Base-by-base conservation (phyloP, 306 rosid genomes). In the Luffa acutangula region DNA sequence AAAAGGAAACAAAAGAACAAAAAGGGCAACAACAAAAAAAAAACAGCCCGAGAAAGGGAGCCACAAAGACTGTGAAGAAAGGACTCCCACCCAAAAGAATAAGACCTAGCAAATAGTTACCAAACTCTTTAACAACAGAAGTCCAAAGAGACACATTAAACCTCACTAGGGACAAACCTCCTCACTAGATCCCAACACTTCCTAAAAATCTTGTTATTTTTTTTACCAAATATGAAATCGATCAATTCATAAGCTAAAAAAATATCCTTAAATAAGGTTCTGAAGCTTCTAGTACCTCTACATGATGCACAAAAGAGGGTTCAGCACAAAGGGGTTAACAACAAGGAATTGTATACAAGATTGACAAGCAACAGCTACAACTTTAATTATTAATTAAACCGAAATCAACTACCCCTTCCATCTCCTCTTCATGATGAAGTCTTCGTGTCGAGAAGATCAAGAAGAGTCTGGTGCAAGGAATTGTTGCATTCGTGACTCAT, bases 321-420 rank as follows among this genome's bases (percentile, higher is more conserved):
- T 21, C 62, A 52, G 15, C 15, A 51, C 46, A 74, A 33, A 17
- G 45, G 63, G 78, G 31, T 31, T 8, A 33, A 14, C 77, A 31
- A 12, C 6, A 31, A 72, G n/a, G 62, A 74, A 74, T 74, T 73
- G 51, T 74, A 74, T 74, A 52, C 63, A 74, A 53, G 62, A 74
- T 74, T 74, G 12, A 9, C 18, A 46, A 51, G 77, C 78, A 74
- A 17, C 17, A 34, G 46, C 33, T 33, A 74, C 45, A 74, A 17
- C 59, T 33, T 48, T 21, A 7, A 49, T 49, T 0, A 4, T 11
- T 48, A 48, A 74, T 8, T 3, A 13, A 52, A 34, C 46, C 9
- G 43, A 74, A 34, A 51, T 74, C 46, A 51, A 51, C 31, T 0
- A 14, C 39, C 43, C 59, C n/a, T 73, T 48, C 77, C 63, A 51